phyloP scores from a whole-genome alignment of 2,329 filamentous ascomycete species.

The Aspergillus transmontanensis region DNA sequence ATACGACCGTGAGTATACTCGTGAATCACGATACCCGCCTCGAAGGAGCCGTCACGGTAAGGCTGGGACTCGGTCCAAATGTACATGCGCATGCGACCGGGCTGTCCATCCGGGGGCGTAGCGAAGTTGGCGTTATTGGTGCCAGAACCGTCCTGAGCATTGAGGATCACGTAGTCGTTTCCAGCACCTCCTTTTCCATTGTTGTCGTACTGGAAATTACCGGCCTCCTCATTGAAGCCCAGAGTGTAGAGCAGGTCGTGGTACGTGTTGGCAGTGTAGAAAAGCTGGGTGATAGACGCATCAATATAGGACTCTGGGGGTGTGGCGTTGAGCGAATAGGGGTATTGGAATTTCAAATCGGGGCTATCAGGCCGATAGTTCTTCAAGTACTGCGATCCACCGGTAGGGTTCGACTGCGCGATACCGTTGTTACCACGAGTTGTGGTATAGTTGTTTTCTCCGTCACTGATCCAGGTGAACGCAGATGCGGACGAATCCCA shows the following conservation, averaged over 20 bases:
- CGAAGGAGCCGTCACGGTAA: constrained; percentile 14
- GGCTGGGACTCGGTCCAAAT: constrained; percentile 12
- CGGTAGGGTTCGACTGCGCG: constrained; percentile 17
- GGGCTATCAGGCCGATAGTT: constrained; percentile 15
- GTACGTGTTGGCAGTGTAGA: constrained; percentile 23
- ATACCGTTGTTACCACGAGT: constrained; percentile 20
- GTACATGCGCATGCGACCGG: constrained; percentile 21
- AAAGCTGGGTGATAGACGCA: constrained; percentile 20
- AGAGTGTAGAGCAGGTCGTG: constrained; percentile 20
- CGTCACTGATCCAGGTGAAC: constrained; percentile 20
- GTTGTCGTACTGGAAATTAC: constrained; percentile 21
- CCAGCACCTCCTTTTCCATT: constrained; percentile 11
- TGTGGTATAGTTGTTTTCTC: constrained; percentile 13
- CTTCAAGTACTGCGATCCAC: constrained; percentile 8
- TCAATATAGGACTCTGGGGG: constrained; percentile 15
- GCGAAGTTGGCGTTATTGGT: constrained; percentile 21
- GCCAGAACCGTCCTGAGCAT: constrained; percentile 20
- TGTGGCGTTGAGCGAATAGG: constrained; percentile 10
- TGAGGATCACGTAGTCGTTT: constrained; percentile 20
- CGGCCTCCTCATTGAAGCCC: constrained; percentile 17
- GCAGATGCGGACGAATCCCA: constrained; percentile 15
- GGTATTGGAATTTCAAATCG: constrained; percentile 12
- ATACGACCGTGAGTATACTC: constrained; percentile 23
- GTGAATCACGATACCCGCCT: constrained; percentile 20
- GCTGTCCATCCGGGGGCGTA: constrained; percentile 17